Evolutionary conservation across 192 early-diverging fungal genomes (phyloP).

Genomic region (Coemansia javaensis): DNA sequence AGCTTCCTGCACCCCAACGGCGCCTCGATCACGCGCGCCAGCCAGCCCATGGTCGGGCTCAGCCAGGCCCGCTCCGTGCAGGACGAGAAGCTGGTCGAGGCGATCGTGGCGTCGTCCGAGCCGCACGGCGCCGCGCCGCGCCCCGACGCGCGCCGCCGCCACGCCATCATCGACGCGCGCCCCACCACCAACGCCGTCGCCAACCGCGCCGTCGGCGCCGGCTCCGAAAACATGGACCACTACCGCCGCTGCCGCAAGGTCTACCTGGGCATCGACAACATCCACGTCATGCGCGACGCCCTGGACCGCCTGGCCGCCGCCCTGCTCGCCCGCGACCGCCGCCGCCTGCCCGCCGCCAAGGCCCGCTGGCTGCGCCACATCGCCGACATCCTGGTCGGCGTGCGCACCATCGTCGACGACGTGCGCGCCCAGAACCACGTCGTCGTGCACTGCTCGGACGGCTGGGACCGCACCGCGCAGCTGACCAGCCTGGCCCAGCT

Average conservation of each 20-base stretch:
- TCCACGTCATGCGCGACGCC: constrained; percentile 95
- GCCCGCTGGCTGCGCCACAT: constrained; percentile 91
- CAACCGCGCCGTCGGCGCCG: constrained; percentile 88
- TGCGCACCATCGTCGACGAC: constrained; percentile 70
- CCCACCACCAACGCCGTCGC: constrained; percentile 92
- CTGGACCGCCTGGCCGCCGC: constrained; percentile 72
- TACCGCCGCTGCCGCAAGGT: constrained; percentile 82
- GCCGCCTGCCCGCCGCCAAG: constrained; percentile 51
- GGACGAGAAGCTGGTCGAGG: constrained; percentile 94
- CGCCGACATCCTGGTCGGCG: constrained; percentile 72
- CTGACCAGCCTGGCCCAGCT: constrained; percentile 82
- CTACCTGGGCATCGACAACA: constrained; percentile 94
- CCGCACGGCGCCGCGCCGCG: constrained; percentile 47
- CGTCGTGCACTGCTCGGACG: constrained; percentile 97
- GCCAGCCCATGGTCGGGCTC: constrained; percentile 95
- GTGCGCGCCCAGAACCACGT: constrained; percentile 75
- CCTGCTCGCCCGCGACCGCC: constrained; percentile 2
- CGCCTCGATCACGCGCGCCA: constrained; percentile 87
- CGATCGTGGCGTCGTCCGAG: constrained; percentile 69
- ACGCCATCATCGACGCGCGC: constrained; percentile 94
- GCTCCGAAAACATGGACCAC: constrained; percentile 91
- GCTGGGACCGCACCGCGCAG: constrained; percentile 98
- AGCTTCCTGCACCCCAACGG: constrained; percentile 83
- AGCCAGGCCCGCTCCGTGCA: constrained; percentile 92
- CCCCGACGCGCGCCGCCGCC: constrained; percentile 49